Base-by-base conservation (phyloP, 345 rosid species). In the Camelina neglecta region DNA sequence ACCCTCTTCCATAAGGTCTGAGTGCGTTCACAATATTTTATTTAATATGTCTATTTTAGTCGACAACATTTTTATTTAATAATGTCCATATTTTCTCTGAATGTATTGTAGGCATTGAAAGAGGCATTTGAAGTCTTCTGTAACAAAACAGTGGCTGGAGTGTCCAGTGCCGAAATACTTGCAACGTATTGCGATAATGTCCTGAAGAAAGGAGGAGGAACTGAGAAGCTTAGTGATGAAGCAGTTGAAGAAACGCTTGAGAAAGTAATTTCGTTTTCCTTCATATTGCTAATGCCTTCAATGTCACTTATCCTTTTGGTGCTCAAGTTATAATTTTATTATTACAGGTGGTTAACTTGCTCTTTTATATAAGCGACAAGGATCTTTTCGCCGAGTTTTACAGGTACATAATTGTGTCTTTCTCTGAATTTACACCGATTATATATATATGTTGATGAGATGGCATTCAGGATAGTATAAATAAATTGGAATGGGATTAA, bases 361-460 rank as follows among this genome's bases (percentile, higher is more conserved):
- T 92, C 63, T 85, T 81, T 0, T 88, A 90, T 75, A 83, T 87
- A 39, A 81, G 87, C 45, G 96, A 92, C 64, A 92, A 88, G 76
- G 97, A 92, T 67, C 81, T 92, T 53, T 92, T 87, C 67, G 92
- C 90, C 2, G 97, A 92, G 75, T 92, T 90, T 75, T 90, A 86
- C 67, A 75, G 79, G 79, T 67, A 57, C 20, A 74, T 74, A 58
- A 18, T 18, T 58, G 11, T 48, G 20, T 31, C 31, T 29, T 56
- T 42, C 6, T 55, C 53, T 56, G 26, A 69, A 58, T 18, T 23
- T 10, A 31, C 12, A 16, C 9, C 13, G 12, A 61, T 44, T 20
- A 11, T 64, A 29, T 4, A 4, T 29, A 29, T 4, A 29, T 29
- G 31, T 45, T 45, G 24, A 44, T 63, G 53, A 24, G 53, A 15